Evolutionary conservation across 352 stramenopile species (phyloP).

Genomic region (Phytophthora lateralis): DNA sequence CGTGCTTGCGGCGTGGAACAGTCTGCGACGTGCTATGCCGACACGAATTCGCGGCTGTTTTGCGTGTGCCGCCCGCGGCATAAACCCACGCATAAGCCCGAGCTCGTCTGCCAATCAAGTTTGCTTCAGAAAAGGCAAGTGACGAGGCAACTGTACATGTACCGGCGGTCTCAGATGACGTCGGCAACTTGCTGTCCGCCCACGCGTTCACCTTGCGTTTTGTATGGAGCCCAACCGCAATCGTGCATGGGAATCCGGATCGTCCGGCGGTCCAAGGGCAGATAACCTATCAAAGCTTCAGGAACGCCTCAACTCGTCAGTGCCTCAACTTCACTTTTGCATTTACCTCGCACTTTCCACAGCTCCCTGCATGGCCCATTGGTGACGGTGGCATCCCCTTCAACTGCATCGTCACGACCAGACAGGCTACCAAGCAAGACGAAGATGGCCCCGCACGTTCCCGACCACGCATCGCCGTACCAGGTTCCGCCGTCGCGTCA

Average conservation of each 20-base stretch:
- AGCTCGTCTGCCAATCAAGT: constrained; percentile 13
- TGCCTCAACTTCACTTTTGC: constrained; percentile 18
- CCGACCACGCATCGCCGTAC: constrained; percentile 20
- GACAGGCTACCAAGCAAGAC: too few species aligned
- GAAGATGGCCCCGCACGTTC: constrained; percentile 23
- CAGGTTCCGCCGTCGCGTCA: constrained; percentile 6
- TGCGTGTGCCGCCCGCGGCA: constrained; percentile 25
- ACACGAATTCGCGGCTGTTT: background rate
- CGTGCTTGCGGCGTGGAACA: background rate
- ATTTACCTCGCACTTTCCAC: constrained; percentile 16
- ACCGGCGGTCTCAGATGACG: constrained; percentile 22
- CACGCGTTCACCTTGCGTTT: constrained; percentile 15
- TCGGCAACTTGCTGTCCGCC: constrained; percentile 10
- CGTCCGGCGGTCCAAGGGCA: background rate
- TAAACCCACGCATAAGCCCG: constrained; percentile 32
- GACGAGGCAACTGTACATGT: constrained; percentile 30
- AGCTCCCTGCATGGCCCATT: background rate
- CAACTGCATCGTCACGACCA: background rate
- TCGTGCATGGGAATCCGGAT: constrained; percentile 12
- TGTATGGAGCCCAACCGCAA: constrained; percentile 14
- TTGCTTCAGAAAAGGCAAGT: constrained; percentile 31
- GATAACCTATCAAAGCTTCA: too few species aligned
- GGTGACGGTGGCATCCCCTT: background rate
- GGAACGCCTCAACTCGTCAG: background rate
- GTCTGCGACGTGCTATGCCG: constrained; percentile 36